A percentile compares a stretch with the other conserved stretches of the same genome.
Evolutionary conservation across 176 grass and related monocot genomes (phyloP).

Genomic region (Cocos nucifera): DNA sequence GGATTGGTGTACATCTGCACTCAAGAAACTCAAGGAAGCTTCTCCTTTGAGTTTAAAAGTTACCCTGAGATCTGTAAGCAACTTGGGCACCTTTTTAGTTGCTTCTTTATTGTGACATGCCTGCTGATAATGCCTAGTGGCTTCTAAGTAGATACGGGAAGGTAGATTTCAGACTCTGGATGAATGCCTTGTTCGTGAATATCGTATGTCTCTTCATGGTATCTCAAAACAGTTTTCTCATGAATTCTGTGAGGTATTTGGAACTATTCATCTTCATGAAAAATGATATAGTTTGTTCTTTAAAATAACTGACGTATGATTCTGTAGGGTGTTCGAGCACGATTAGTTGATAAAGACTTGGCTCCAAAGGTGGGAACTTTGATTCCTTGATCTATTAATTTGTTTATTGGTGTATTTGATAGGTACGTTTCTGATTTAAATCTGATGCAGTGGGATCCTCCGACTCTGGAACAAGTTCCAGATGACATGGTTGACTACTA

Average conservation of each 20-base stretch:
- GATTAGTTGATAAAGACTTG: slow-evolving; percentile 64
- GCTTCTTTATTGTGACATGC: slow-evolving; percentile 5
- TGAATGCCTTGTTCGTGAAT: slow-evolving; percentile 92
- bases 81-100: slow-evolving; percentile 6
- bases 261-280: neutral
- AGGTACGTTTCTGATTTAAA: too few relatives aligned
- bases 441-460: slow-evolving; percentile 83
- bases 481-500: slow-evolving; percentile 70
- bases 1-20: slow-evolving; percentile 79
- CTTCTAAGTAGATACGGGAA: slow-evolving; percentile 57
- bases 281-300: neutral
- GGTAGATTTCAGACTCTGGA: slow-evolving; percentile 92
- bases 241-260: slow-evolving; percentile 79
- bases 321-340: slow-evolving; percentile 64
- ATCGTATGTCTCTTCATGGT: slow-evolving; percentile 75
- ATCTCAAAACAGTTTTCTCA: slow-evolving; percentile 57
- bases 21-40: slow-evolving; percentile 86
- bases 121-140: slow-evolving; percentile 20
- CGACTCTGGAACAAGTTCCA: slow-evolving; percentile 59
- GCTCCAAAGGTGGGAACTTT: slow-evolving; percentile 53
- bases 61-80: slow-evolving; percentile 73
- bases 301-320: neutral
- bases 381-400: slow-evolving; percentile 10
- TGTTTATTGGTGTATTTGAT: neutral
- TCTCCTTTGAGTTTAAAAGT: slow-evolving; percentile 85